A percentile compares a stretch with the other conserved stretches of the same genome.
phyloP scores from a whole-genome alignment of 2,329 filamentous ascomycete genomes.

The Aureobasidium subglaciale region DNA sequence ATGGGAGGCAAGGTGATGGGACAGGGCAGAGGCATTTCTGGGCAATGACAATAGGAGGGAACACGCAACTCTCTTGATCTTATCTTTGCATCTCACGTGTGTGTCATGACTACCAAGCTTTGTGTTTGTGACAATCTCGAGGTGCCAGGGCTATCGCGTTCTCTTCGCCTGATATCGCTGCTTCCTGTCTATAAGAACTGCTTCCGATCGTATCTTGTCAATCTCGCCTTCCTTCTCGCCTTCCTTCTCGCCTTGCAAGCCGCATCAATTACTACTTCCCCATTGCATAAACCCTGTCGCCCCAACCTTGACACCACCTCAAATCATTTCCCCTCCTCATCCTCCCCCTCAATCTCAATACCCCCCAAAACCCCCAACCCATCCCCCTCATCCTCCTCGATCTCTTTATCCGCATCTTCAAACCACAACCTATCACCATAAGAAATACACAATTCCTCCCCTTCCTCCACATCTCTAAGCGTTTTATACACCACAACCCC shows the following conservation, averaged over 20 bases:
- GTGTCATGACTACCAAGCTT: no score
- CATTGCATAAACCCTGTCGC: no score
- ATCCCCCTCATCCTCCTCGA: constrained; percentile 24
- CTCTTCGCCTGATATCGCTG: no score
- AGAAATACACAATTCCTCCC: constrained; percentile 44
- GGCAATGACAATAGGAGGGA: neutral
- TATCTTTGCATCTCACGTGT: neutral
- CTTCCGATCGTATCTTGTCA: no score
- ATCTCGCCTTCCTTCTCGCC: no score
- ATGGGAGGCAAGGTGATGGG: neutral
- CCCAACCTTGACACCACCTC: no score
- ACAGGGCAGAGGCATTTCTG: neutral
- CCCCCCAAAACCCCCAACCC: constrained; percentile 32
- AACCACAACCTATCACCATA: constrained; percentile 43
- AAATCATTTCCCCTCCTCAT: neutral
- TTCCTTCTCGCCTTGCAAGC: no score
- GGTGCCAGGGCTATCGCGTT: no score
- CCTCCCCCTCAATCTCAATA: neutral
- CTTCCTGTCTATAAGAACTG: no score
- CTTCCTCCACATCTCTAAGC: constrained; percentile 42
- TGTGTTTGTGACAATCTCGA: no score
- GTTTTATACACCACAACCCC: constrained; percentile 44
- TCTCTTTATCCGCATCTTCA: constrained; percentile 34
- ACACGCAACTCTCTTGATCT: neutral
- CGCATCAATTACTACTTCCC: no score